Base-by-base conservation (phyloP, 2,329 filamentous ascomycete genomes). In the Sporothrix brunneoviolacea region DNA sequence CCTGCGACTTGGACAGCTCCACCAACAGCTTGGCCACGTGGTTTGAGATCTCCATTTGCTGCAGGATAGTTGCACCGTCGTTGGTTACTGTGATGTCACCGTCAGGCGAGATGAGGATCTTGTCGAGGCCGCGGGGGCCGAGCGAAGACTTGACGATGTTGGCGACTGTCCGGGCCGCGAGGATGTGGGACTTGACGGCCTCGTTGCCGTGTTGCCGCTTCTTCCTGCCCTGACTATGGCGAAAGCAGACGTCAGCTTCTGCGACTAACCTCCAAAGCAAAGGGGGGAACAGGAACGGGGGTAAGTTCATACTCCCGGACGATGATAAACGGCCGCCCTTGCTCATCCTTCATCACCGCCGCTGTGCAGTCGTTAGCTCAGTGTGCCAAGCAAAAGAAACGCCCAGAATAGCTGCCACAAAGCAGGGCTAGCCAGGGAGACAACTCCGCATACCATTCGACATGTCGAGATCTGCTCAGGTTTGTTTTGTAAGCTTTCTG, bases 1-100 rank as follows among this genome's bases (percentile, higher is more conserved):
- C 93, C 69, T 98, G 93, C 35, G 93, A 97, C 75, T 95, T 96
- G 57, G 93, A 97, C 36, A 98, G 83, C 68, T 96, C 91, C 44
- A 98, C 93, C 54, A 98, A 76, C 46, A 98, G 79, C 74, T 97
- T 97, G 56, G 93, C 93, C 55, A 98, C 90, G 70, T 97, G 91
- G 77, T 98, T 97, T 60, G 88, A 88, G 61, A 98, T 91, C 74
- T 98, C 93, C 93, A 98, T 98, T 79, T 95, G 90, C 62, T 88
- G 85, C 60, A 98, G 77, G 63, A 98, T 98, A 40, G 93, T 98
- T 50, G 94, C 94, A 63, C 93, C 93, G 73, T 98, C 93, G 74
- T 98, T 98, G 60, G 93, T 98, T 56, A 98, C 90, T 55, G 93
- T 98, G 68, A 98, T 98, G 71, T 98, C 93, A 68, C 93, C 93